Conservation (phyloP, 331 rosid species). For the Acacia pycnantha region DNA sequence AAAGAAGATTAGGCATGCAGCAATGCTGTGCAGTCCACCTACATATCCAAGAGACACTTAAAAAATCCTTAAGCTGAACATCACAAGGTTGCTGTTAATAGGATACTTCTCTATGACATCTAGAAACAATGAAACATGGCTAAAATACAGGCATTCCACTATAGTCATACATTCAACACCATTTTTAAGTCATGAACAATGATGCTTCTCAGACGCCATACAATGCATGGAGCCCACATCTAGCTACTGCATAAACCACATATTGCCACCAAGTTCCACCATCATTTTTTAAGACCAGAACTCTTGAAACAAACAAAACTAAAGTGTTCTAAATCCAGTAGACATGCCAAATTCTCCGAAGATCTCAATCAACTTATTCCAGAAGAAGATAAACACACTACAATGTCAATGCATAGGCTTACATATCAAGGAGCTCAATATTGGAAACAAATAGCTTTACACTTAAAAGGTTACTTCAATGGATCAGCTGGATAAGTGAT, state of each 20-base stretch:
- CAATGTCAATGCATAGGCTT: not conserved
- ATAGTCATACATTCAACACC: not conserved
- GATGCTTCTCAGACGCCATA: not conserved
- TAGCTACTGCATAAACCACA: not conserved
- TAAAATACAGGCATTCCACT: not conserved
- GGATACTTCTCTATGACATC: not conserved
- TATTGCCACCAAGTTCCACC: not conserved
- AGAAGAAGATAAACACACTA: not conserved
- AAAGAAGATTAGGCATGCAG: not conserved
- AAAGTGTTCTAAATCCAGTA: not conserved
- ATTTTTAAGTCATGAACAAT: not conserved
- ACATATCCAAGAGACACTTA: not conserved
- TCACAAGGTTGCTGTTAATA: not conserved
- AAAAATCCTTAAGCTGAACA: too few species aligned
- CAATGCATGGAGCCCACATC: not conserved
- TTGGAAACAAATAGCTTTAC: slow-evolving; percentile 8
- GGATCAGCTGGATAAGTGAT: not conserved
- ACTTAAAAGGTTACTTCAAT: not conserved
- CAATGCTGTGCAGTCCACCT: not conserved
- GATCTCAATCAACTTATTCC: not conserved
- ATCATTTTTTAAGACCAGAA: not conserved
- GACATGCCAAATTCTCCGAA: not conserved
- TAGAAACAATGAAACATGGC: not conserved
- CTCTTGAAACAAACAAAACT: not conserved
- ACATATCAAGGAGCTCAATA: not conserved